Percentiles rank a stretch among this genome's conserved stretches.
Conservation (phyloP, 257 asterid species). For the Buddleja alternifolia region DNA sequence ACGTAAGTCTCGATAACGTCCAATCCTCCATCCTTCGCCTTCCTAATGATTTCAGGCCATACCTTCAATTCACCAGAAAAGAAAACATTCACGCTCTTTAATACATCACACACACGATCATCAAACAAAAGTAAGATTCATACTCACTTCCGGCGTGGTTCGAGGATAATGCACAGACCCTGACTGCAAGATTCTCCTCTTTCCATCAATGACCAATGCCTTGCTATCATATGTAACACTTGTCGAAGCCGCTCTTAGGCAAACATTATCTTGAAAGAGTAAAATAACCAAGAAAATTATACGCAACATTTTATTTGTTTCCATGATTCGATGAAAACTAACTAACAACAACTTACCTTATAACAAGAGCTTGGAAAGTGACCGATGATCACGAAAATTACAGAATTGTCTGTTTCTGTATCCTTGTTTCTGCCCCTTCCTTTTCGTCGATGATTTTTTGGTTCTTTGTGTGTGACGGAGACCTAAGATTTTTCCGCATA, state of each 20-base stretch:
- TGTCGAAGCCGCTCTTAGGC: slow-evolving; percentile 42
- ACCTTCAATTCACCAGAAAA: slow-evolving; percentile 39
- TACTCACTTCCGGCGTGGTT: slow-evolving; percentile 75
- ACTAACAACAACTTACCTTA: background rate
- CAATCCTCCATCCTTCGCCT: slow-evolving; percentile 88
- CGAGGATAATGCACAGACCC: slow-evolving; percentile 89
- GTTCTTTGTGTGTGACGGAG: slow-evolving; percentile 1
- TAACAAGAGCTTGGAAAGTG: slow-evolving; percentile 9
- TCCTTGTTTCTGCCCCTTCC: background rate
- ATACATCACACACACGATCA: slow-evolving; percentile 10
- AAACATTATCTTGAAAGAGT: slow-evolving; percentile 33
- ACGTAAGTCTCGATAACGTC: slow-evolving; percentile 86
- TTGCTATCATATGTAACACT: slow-evolving; percentile 65
- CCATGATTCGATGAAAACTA: slow-evolving; percentile 12
- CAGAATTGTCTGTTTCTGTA: slow-evolving; percentile 17
- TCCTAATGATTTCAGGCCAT: slow-evolving; percentile 69
- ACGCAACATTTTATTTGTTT: slow-evolving; percentile 29
- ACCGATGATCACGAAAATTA: slow-evolving; percentile 21
- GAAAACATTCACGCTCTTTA: background rate
- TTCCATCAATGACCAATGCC: slow-evolving; percentile 77
- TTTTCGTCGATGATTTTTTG: background rate
- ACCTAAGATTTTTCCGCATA: background rate
- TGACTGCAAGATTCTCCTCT: slow-evolving; percentile 73
- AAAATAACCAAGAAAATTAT: slow-evolving; percentile 38
- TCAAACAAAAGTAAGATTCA: background rate